Evolutionary conservation across 2,329 filamentous ascomycete species (phyloP).

Genomic region (Xylariaceae sp.): DNA sequence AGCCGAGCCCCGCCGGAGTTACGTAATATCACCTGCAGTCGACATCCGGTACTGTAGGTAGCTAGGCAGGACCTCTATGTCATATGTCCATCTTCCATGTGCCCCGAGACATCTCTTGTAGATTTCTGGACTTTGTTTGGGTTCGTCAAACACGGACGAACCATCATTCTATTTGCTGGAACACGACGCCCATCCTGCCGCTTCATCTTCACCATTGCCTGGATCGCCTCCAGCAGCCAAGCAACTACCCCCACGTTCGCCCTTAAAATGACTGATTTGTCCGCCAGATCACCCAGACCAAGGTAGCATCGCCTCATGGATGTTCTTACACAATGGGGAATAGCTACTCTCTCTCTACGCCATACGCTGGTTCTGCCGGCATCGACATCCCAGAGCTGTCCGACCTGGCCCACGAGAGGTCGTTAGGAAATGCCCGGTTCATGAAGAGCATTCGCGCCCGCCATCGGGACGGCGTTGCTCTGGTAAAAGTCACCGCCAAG

Average conservation of each 20-base stretch:
- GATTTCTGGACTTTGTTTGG: no score
- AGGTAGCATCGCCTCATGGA: conserved; percentile 26
- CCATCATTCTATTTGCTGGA: not conserved
- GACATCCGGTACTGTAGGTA: no score
- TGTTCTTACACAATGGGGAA: conserved; percentile 69
- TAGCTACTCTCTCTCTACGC: conserved; percentile 88
- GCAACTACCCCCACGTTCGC: not conserved
- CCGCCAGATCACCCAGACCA: conserved; percentile 17
- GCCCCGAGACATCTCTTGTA: no score
- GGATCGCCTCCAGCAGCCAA: not conserved
- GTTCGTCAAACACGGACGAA: not conserved
- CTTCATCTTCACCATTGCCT: not conserved
- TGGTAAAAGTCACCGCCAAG: conserved; percentile 94
- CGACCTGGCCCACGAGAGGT: conserved; percentile 87
- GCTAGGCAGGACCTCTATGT: conserved; percentile 3
- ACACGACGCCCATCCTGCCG: not conserved
- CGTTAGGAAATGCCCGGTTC: conserved; percentile 85
- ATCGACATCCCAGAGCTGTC: conserved; percentile 91
- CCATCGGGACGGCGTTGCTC: conserved; percentile 83
- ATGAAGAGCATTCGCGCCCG: conserved; percentile 94
- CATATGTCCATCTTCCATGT: not conserved
- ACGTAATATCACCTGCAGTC: no score
- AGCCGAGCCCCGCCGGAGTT: no score
- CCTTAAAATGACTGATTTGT: conserved; percentile 12
- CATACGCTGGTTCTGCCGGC: conserved; percentile 84